phyloP scores from a whole-genome alignment of 495 filamentous ascomycete genomes.

The Stereocaulon alpinum region DNA sequence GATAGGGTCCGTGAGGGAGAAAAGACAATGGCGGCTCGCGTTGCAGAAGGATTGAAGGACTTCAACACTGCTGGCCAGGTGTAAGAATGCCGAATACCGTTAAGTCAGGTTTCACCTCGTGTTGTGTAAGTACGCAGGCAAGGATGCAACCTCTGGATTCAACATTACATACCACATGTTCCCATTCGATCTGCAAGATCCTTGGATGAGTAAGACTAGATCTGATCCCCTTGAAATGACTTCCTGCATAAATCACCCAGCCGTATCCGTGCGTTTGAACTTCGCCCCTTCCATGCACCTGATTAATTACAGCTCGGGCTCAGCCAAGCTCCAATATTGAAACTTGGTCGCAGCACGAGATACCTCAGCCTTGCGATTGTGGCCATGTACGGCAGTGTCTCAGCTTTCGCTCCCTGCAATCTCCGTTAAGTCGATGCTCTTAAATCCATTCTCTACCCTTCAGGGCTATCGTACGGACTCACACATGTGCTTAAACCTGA shows the following conservation, averaged over 20 bases:
- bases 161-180: not conserved
- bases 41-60: slow-evolving; percentile 71
- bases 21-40: slow-evolving; percentile 85
- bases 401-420: too few relatives aligned
- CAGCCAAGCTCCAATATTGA: not conserved
- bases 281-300: not conserved
- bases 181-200: too few relatives aligned
- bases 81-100: slow-evolving; percentile 39
- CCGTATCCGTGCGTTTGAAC: not conserved
- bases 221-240: not conserved
- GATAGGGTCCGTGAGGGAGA: slow-evolving; percentile 77
- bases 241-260: not conserved
- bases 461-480: too few relatives aligned
- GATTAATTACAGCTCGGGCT: not conserved
- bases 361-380: too few relatives aligned
- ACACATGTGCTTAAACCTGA: too few relatives aligned
- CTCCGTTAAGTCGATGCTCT: too few relatives aligned
- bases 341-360: too few relatives aligned
- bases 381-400: too few relatives aligned
- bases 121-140: not conserved
- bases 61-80: slow-evolving; percentile 84
- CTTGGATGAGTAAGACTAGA: not conserved
- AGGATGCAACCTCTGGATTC: not conserved
- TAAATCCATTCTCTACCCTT: too few relatives aligned
- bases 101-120: not conserved